Conservation (phyloP, 1,284 basidiomycete species). For the Vanrija sp. region DNA sequence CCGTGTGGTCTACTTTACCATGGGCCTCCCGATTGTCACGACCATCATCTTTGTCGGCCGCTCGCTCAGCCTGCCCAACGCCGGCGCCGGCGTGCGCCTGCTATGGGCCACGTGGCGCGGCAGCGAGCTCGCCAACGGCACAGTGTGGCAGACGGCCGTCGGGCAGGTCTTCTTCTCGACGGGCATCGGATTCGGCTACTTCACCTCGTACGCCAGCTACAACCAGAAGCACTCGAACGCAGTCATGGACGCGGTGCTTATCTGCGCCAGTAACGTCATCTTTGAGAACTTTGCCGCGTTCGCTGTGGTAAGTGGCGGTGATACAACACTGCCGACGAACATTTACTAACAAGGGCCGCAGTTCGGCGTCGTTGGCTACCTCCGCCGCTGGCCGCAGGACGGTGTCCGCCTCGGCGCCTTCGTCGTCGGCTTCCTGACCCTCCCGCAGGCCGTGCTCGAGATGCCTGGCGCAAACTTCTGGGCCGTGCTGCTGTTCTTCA, state of each 20-base stretch:
- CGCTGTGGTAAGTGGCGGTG: conserved; percentile 3
- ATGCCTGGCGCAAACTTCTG: conserved; percentile 28
- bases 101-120: conserved; percentile 23
- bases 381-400: conserved; percentile 21
- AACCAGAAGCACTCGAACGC: conserved; percentile 28
- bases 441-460: conserved; percentile 24
- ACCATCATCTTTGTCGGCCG: conserved; percentile 27
- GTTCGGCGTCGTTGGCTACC: conserved; percentile 23
- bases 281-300: conserved; percentile 28
- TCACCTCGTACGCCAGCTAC: conserved; percentile 26
- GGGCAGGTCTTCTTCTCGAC: conserved; percentile 30
- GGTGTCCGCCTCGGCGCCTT: conserved; percentile 22
- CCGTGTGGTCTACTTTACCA: conserved; percentile 26
- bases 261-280: conserved; percentile 21
- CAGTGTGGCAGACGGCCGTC: conserved; percentile 23
- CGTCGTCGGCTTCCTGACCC: conserved; percentile 19
- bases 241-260: conserved; percentile 25
- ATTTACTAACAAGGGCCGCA: too few species aligned
- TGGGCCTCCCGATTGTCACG: conserved; percentile 28
- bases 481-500: conserved; percentile 26
- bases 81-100: conserved; percentile 18
- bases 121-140: conserved; percentile 10
- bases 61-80: conserved; percentile 19
- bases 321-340: too few species aligned
- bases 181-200: conserved; percentile 27